Percentiles rank a stretch among this genome's conserved stretches.
These are phyloP conservation scores for Epichloe aotearoae DNA, from an alignment of 2,329 filamentous ascomycete genomes.

Conservation along the genomic window DNA sequence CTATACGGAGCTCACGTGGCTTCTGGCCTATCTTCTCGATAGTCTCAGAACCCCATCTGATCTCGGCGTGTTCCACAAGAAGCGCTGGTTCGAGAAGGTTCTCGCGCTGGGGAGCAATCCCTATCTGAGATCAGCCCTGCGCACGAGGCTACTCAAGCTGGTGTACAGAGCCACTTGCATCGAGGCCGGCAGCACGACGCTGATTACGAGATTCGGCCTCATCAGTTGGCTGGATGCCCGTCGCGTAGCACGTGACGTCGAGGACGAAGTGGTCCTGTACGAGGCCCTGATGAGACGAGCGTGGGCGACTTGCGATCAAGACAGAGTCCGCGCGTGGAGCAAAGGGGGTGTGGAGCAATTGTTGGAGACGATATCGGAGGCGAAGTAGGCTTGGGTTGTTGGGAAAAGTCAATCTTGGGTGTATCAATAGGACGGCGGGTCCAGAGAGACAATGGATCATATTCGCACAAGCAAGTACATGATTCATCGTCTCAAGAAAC, in stretches of 20 bases:
- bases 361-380: background rate
- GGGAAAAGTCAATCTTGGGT: background rate
- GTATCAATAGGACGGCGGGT: too few species aligned
- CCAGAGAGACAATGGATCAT: too few species aligned
- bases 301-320: conserved; percentile 52
- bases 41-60: conserved; percentile 48
- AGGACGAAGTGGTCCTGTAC: conserved; percentile 35
- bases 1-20: conserved; percentile 61
- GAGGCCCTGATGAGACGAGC: conserved; percentile 43
- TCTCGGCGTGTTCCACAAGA: conserved; percentile 45
- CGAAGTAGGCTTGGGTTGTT: background rate
- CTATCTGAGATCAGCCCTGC: conserved; percentile 44
- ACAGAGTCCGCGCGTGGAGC: conserved; percentile 56
- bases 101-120: conserved; percentile 56
- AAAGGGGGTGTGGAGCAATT: conserved; percentile 29
- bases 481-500: too few species aligned
- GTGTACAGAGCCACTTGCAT: conserved; percentile 55
- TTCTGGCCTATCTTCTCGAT: conserved; percentile 57
- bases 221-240: conserved; percentile 62
- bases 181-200: conserved; percentile 61
- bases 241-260: conserved; percentile 27
- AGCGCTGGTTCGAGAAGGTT: conserved; percentile 61
- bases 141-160: conserved; percentile 46
- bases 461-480: too few species aligned
- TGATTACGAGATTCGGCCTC: conserved; percentile 63